Conservation (phyloP, 805 yeast genomes). For the Suhomyces emberorum region DNA sequence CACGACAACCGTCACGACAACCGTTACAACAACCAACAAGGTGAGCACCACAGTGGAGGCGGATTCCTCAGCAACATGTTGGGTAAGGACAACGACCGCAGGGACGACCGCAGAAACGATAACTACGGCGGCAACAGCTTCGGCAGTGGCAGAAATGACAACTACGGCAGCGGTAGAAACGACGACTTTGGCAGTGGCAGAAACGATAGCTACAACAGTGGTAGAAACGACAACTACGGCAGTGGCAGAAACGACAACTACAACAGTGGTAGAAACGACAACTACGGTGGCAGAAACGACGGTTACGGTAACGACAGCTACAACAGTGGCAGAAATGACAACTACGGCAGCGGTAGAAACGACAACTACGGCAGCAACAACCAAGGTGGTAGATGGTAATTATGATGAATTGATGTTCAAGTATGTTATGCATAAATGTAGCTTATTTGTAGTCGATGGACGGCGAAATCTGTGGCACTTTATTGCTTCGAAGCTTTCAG, state of each 20-base stretch:
- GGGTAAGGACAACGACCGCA: constrained; percentile 7
- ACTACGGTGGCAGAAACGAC: constrained; percentile 9
- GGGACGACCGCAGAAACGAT: constrained; percentile 6
- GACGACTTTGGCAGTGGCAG: constrained; percentile 7
- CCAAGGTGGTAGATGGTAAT: constrained; percentile 14
- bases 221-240: constrained; percentile 2
- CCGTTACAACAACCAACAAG: constrained; percentile 4
- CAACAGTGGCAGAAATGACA: constrained; percentile 4
- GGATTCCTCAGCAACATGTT: constrained; percentile 5
- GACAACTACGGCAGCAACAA: constrained; percentile 7
- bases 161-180: constrained; percentile 10
- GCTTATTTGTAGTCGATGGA: no score
- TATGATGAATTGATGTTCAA: no score
- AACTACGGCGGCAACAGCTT: constrained; percentile 8
- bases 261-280: constrained; percentile 3
- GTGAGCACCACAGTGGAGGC: constrained; percentile 9
- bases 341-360: constrained; percentile 7
- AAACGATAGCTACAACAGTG: constrained; percentile 4
- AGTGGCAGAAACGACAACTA: constrained; percentile 7
- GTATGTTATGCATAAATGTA: no score
- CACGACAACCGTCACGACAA: constrained; percentile 6
- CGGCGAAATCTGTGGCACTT: no score
- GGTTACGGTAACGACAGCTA: no score
- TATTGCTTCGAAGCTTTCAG: no score
- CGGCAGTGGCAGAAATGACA: constrained; percentile 9